These are phyloP conservation scores for Cochlearia excelsa DNA, from an alignment of 345 rosid species.

Conservation along the genomic window DNA sequence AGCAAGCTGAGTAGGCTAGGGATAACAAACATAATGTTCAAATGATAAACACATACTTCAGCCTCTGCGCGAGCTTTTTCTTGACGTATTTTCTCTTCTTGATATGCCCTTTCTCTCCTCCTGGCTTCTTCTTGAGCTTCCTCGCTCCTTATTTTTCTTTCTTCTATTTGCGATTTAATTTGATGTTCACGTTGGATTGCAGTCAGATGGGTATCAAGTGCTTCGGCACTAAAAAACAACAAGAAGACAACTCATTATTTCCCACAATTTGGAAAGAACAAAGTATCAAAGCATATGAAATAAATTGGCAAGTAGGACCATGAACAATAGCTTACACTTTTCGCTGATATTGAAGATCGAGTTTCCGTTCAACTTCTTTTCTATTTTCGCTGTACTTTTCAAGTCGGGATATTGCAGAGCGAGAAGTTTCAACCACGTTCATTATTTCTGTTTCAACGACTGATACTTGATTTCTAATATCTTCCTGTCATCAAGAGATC, in stretches of 20 bases:
- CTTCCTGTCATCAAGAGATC: constrained; percentile 53
- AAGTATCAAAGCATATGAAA: constrained; percentile 1
- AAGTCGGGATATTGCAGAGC: constrained; percentile 51
- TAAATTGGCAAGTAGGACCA: neutral
- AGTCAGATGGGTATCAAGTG: constrained; percentile 85
- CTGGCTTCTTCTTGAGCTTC: constrained; percentile 88
- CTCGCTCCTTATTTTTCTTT: constrained; percentile 75
- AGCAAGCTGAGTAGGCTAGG: constrained; percentile 2
- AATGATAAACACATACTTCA: constrained; percentile 53
- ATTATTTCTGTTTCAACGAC: constrained; percentile 55
- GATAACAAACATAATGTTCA: neutral
- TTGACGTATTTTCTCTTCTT: constrained; percentile 76
- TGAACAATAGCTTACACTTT: constrained; percentile 53
- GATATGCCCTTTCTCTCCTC: constrained; percentile 70
- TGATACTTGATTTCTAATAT: constrained; percentile 62
- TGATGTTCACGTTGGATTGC: constrained; percentile 79
- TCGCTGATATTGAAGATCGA: constrained; percentile 80
- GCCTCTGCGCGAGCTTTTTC: constrained; percentile 83
- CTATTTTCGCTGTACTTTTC: constrained; percentile 64
- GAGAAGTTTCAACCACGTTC: constrained; percentile 49
- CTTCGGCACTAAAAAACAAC: constrained; percentile 68
- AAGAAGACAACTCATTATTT: constrained; percentile 24
- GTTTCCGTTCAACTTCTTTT: constrained; percentile 67
- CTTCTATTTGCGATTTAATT: constrained; percentile 82
- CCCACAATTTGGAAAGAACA: constrained; percentile 3